Evolutionary conservation across 768 basidiomycete species (phyloP).

Genomic region (Fomitopsis pulvina): DNA sequence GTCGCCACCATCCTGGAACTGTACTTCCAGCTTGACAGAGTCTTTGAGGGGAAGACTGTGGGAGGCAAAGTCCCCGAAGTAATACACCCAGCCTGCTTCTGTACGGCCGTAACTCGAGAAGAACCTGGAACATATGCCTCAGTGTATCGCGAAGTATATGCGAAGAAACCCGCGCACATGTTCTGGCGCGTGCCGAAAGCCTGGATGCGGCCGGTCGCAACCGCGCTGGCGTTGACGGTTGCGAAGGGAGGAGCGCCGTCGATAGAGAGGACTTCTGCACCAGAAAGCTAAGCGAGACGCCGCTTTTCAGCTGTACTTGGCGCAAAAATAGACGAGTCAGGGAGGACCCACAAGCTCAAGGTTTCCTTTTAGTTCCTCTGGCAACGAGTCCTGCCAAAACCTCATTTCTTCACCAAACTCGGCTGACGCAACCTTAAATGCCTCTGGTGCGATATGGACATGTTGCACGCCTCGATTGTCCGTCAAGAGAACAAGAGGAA

Average conservation of each 20-base stretch:
- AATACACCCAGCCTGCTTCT: slow-evolving; percentile 23
- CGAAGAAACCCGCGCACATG: slow-evolving; percentile 13
- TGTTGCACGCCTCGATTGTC: slow-evolving; percentile 36
- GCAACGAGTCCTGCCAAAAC: slow-evolving; percentile 48
- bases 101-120: slow-evolving; percentile 28
- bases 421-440: slow-evolving; percentile 42
- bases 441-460: slow-evolving; percentile 47
- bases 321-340: too few relatives aligned
- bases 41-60: slow-evolving; percentile 46
- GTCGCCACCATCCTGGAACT: slow-evolving; percentile 30
- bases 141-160: neutral
- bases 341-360: slow-evolving; percentile 37
- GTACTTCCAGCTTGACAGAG: slow-evolving; percentile 39
- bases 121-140: slow-evolving; percentile 17
- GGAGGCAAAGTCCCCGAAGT: slow-evolving; percentile 43
- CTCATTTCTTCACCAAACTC: slow-evolving; percentile 45
- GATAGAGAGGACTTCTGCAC: slow-evolving; percentile 49
- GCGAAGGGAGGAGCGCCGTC: slow-evolving; percentile 44
- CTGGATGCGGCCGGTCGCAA: slow-evolving; percentile 46
- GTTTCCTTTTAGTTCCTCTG: slow-evolving; percentile 38
- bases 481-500: slow-evolving; percentile 43
- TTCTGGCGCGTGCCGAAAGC: slow-evolving; percentile 37
- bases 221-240: slow-evolving; percentile 45
- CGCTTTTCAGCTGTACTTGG: too few relatives aligned
- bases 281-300: slow-evolving; percentile 27